Evolutionary conservation across 208 protist species (phyloP).

Genomic region (Wallacemonas collosoma): DNA sequence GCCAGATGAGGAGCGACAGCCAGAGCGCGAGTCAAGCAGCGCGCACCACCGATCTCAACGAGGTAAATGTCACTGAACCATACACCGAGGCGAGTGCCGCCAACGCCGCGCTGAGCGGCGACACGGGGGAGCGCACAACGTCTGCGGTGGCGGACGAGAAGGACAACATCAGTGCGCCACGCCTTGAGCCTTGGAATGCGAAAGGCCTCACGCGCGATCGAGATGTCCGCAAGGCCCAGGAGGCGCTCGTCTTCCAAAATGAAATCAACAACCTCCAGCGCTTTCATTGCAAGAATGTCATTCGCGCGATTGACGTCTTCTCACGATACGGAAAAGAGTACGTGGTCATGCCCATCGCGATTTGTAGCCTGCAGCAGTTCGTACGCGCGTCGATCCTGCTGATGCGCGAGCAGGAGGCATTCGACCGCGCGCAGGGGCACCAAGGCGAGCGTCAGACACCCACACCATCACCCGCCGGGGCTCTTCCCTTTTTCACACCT

Average conservation of each 20-base stretch:
- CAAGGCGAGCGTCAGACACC: not conserved
- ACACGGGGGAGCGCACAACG: not conserved
- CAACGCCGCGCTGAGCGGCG: not conserved
- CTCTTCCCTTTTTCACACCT: not conserved
- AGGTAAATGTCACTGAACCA: not conserved
- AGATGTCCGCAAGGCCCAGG: constrained; percentile 26
- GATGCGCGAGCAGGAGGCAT: constrained; percentile 20
- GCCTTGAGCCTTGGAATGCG: not conserved
- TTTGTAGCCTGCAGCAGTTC: constrained; percentile 80
- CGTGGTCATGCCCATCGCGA: constrained; percentile 77
- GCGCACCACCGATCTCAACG: not conserved
- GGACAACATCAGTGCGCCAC: not conserved
- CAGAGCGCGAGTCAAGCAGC: not conserved
- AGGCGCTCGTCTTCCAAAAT: constrained; percentile 30
- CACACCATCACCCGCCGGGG: not conserved
- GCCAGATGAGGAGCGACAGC: not conserved
- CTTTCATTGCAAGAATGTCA: constrained; percentile 77
- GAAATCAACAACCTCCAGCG: constrained; percentile 81
- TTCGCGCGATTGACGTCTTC: constrained; percentile 79
- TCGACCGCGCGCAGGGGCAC: constrained; percentile 21
- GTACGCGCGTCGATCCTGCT: constrained; percentile 40
- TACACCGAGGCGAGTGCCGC: not conserved
- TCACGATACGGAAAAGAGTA: constrained; percentile 78
- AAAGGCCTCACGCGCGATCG: constrained; percentile 9
- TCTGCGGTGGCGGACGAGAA: not conserved